Evolutionary conservation across 2,329 filamentous ascomycete species (phyloP).

Genomic region (Rhinocladiella similis): DNA sequence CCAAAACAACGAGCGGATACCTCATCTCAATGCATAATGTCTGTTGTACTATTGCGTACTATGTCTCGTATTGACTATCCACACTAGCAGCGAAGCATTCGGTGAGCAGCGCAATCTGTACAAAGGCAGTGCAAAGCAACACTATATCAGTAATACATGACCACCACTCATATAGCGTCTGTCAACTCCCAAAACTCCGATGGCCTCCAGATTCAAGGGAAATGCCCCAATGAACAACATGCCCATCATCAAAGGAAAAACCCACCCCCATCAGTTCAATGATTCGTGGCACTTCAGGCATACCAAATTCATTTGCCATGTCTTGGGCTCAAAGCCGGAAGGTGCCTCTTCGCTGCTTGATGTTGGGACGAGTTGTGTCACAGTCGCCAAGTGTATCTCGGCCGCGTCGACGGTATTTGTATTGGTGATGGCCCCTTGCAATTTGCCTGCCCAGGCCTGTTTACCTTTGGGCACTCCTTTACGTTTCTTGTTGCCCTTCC

Average conservation of each 20-base stretch:
- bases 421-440: constrained; percentile 18
- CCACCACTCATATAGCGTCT: neutral
- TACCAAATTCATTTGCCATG: constrained; percentile 42
- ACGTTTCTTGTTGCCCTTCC: constrained; percentile 11
- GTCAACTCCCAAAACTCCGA: neutral
- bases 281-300: constrained; percentile 38
- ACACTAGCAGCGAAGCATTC: neutral
- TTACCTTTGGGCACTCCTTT: neutral
- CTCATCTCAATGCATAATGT: no score
- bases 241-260: neutral
- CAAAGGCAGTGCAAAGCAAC: neutral
- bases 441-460: constrained; percentile 21
- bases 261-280: constrained; percentile 14
- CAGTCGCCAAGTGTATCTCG: constrained; percentile 11
- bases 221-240: neutral
- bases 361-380: constrained; percentile 16
- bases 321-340: constrained; percentile 36
- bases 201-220: neutral
- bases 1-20: no score
- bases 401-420: neutral
- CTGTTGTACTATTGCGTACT: no score
- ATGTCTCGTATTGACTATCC: neutral
- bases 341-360: constrained; percentile 6
- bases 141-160: neutral
- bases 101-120: neutral